Evolutionary conservation across 2,329 filamentous ascomycete species (phyloP), one percentile per base, ranked within the genome.

Genomic region (Fusarium sp.): DNA sequence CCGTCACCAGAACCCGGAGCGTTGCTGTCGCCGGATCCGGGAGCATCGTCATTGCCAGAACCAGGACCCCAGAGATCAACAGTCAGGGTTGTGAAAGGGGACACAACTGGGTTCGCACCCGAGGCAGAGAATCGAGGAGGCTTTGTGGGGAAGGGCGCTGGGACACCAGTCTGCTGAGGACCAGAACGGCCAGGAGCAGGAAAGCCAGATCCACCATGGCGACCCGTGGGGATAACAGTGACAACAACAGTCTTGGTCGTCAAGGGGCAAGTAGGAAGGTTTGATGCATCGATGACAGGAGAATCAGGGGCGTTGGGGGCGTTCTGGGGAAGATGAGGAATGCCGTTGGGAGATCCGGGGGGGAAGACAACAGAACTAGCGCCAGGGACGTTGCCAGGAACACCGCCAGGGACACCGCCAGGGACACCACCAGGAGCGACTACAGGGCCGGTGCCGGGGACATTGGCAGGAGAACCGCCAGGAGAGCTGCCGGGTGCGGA

Each of bases 231-330:
- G 62, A 81, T 82, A 59, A 88, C 80, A 37, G 87, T 88, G 72
- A 89, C 79, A 74, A 88, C 86, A 70, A 88, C 82, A 43, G 87
- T 88, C 39, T 82, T 83, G 39, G 84, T 84, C 9, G 79, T 78
- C 67, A 82, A 68, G 70, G 83, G 80, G 74, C 87, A 88, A 27
- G 83, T 86, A 57, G 80, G 76, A 45, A 76, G 32, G n/a, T 65
- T 73, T 45, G 76, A 66, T 27, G 10, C 45, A 41, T 52, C 67
- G 52, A 35, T 37, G 14, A 27, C 62, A 59, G 60, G 43, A 32
- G 62, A 59, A 30, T 34, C 61, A 11, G 70, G 67, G 39, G 39
- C 54, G n/a, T 34, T 62, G 64, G 62, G 52, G 25, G 25, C 48
- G 34, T 61, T 63, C 23, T 57, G 60, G 41, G 63, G 67, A 34